A percentile compares a stretch with the other conserved stretches of the same genome.
phyloP scores from a whole-genome alignment of 2,329 filamentous ascomycete genomes.

The Fonsecaea pugnacius region DNA sequence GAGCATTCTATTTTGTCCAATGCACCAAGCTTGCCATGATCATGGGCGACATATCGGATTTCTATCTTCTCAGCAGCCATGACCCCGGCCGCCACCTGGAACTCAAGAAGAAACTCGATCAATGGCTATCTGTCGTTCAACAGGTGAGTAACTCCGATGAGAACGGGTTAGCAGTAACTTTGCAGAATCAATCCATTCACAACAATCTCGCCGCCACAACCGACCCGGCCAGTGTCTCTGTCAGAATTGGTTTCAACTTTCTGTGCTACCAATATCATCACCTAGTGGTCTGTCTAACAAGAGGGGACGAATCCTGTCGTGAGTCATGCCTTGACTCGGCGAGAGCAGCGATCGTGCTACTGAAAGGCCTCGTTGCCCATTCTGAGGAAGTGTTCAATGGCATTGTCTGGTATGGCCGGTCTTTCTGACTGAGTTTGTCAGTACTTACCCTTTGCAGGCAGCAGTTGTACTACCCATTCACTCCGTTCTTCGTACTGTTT shows the following conservation, averaged over 20 bases:
- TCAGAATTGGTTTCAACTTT: constrained; percentile 6
- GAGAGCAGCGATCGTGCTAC: constrained; percentile 2
- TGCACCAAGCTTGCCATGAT: constrained; percentile 19
- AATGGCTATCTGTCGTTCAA: constrained; percentile 10
- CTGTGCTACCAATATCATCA: constrained; percentile 16
- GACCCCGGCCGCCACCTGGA: not conserved
- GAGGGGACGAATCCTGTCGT: constrained; percentile 7
- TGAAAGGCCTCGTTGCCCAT: constrained; percentile 17
- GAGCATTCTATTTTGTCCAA: constrained; percentile 18
- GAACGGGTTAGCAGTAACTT: not conserved
- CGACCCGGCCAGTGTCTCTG: constrained; percentile 3
- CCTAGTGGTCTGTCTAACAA: constrained; percentile 9
- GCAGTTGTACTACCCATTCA: constrained; percentile 16
- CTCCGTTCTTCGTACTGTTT: constrained; percentile 19
- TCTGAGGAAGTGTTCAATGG: constrained; percentile 19
- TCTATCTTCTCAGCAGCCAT: constrained; percentile 5
- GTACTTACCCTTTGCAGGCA: constrained; percentile 9
- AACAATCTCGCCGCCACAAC: not conserved
- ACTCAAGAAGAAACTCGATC: constrained; percentile 11
- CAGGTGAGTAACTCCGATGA: constrained; percentile 3
- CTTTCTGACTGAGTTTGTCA: not conserved
- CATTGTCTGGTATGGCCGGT: constrained; percentile 6
- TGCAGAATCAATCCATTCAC: constrained; percentile 9
- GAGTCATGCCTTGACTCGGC: constrained; percentile 12
- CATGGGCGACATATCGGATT: constrained; percentile 11